Percentiles rank a stretch among this genome's conserved stretches.
Evolutionary conservation across 164 flowering plant genomes (phyloP).

Genomic region (Stephania japonica): DNA sequence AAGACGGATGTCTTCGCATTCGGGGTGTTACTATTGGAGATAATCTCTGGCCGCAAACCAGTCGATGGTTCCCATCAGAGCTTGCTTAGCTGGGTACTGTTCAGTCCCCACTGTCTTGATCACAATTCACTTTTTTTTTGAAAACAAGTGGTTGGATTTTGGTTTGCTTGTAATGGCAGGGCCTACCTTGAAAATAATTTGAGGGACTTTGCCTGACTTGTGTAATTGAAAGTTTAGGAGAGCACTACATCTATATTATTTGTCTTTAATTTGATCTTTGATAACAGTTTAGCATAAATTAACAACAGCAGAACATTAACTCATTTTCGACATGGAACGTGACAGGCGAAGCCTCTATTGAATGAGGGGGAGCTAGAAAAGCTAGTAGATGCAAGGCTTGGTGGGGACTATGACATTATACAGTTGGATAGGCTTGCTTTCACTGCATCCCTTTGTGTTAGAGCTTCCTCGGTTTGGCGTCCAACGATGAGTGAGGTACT

Average conservation of each 20-base stretch:
- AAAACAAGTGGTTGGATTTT: not conserved
- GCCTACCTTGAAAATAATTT: not conserved
- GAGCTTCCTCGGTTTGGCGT: slow-evolving; percentile 76
- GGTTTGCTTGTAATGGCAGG: not conserved
- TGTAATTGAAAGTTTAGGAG: not conserved
- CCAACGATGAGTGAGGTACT: slow-evolving; percentile 85
- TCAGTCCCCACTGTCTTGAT: not conserved
- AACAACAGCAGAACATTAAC: not conserved
- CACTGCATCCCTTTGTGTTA: slow-evolving; percentile 78
- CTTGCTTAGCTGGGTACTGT: slow-evolving; percentile 79
- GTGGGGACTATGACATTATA: slow-evolving; percentile 41
- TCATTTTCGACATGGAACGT: not conserved
- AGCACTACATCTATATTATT: not conserved
- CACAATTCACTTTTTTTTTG: not conserved
- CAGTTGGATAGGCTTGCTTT: slow-evolving; percentile 55
- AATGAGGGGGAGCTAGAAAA: slow-evolving; percentile 45
- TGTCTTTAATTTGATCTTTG: not conserved
- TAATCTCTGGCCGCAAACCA: slow-evolving; percentile 79
- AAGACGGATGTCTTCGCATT: slow-evolving; percentile 95
- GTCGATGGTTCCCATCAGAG: slow-evolving; percentile 80
- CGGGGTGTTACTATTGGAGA: slow-evolving; percentile 77
- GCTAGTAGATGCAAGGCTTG: slow-evolving; percentile 67
- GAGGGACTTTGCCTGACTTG: not conserved
- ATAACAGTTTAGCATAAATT: not conserved
- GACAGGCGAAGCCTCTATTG: slow-evolving; percentile 68